Evolutionary conservation across 208 protist genomes (phyloP), one percentile per base, ranked within the genome.

Genomic region (Acanthamoeba royreba): DNA sequence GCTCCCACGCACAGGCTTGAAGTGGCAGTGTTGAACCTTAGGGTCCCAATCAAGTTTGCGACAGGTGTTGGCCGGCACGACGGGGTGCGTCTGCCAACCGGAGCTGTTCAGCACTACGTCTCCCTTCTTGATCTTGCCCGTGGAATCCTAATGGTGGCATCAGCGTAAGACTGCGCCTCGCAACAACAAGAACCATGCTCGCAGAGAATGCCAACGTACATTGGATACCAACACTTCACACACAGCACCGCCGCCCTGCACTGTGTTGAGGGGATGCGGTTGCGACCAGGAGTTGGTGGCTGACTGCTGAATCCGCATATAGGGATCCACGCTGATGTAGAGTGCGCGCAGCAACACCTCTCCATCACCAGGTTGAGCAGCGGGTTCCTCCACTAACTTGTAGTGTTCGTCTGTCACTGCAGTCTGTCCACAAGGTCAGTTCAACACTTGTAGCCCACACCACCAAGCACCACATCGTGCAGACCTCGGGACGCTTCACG

Each of bases 231-330:
- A 40, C 0, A 90, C 83, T 69, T 90, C 19, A 28, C 31, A 5
- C 22, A 90, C 83, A 15, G 55, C 47, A 90, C 47, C 47, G 35
- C 15, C 47, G 17, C 83, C 55, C 42, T 90, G 83, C 4, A 90
- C 83, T 22, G 25, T 72, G 55, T 90, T 69, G 15, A 90, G 55
- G 4, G 83, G 83, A 28, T 90, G 83, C 4, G 83, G 83, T 3
- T 22, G 38, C 38, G 43, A 45, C 83, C 83, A 90, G 3, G 83
- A 40, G 40, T 72, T 72, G 55, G 81, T 69, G 31, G 81, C 81
- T 3, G 81, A 17, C 81, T 89, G 83, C 55, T 90, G 83, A 22
- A 90, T 90, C 33, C 91, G 91, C 91, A 94, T 88, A 52, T 85
- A 85, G 33, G 91, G 91, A 40, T 94, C 91, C 8, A 94, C 77